Evolutionary conservation across 805 yeast species (phyloP).

Genomic region (Cyberlindnera mississippiensis): DNA sequence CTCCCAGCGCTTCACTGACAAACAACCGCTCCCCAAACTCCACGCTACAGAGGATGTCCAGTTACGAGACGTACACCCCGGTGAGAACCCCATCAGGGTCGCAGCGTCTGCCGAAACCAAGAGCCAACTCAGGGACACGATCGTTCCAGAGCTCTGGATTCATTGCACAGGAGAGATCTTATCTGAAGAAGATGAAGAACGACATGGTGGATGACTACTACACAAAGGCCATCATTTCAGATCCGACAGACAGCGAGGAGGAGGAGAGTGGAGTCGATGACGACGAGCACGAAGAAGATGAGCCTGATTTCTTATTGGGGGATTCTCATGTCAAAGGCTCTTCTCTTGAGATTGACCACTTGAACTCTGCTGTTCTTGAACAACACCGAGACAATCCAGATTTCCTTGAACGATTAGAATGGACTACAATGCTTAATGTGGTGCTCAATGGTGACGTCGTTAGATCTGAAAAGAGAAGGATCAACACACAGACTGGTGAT

Average conservation of each 20-base stretch:
- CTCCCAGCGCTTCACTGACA: slow-evolving; percentile 19
- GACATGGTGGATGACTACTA: slow-evolving; percentile 67
- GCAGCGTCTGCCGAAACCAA: slow-evolving; percentile 15
- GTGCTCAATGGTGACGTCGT: slow-evolving; percentile 96
- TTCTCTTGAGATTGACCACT: slow-evolving; percentile 45
- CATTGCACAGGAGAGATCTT: slow-evolving; percentile 58
- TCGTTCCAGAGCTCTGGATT: slow-evolving; percentile 29
- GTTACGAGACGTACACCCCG: slow-evolving; percentile 23
- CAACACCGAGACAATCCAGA: slow-evolving; percentile 29
- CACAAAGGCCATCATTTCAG: slow-evolving; percentile 56
- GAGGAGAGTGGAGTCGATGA: slow-evolving; percentile 28
- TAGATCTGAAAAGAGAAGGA: slow-evolving; percentile 78
- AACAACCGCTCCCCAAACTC: slow-evolving; percentile 19
- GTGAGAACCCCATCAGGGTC: slow-evolving; percentile 26
- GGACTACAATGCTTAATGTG: slow-evolving; percentile 91
- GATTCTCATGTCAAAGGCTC: slow-evolving; percentile 32
- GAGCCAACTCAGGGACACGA: slow-evolving; percentile 22
- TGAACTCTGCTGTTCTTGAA: slow-evolving; percentile 20
- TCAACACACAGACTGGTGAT: slow-evolving; percentile 48
- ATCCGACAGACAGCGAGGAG: slow-evolving; percentile 33
- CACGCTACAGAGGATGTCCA: slow-evolving; percentile 18
- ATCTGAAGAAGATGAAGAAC: slow-evolving; percentile 57
- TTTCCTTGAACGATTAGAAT: slow-evolving; percentile 77
- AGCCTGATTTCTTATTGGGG: slow-evolving; percentile 10
- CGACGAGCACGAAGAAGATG: slow-evolving; percentile 29